Evolutionary conservation across 2,329 filamentous ascomycete genomes (phyloP).

Genomic region (Sporothrix curviconia): DNA sequence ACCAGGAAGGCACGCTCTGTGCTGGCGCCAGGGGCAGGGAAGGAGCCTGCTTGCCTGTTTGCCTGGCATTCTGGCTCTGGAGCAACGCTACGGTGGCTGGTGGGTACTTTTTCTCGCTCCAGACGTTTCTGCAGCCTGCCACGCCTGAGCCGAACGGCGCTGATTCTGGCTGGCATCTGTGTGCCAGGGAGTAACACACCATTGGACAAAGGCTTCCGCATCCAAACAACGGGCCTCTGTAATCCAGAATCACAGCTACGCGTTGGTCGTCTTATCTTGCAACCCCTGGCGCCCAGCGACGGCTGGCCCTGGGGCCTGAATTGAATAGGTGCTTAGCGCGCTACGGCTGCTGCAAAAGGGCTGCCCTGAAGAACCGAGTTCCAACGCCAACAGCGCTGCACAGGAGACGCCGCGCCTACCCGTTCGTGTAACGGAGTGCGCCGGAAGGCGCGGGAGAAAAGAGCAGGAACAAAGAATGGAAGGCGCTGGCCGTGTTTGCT

Average conservation of each 20-base stretch:
- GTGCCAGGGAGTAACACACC: too few species aligned
- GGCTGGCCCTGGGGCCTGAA: not conserved
- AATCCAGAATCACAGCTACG: not conserved
- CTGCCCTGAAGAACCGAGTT: not conserved
- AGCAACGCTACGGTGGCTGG: too few species aligned
- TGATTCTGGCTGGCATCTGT: too few species aligned
- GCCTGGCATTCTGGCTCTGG: too few species aligned
- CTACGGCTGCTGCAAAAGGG: not conserved
- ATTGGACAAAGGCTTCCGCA: not conserved
- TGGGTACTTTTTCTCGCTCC: too few species aligned
- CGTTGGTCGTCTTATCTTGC: conserved; percentile 4
- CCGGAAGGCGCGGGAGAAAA: too few species aligned
- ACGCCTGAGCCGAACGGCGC: too few species aligned
- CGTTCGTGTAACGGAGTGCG: too few species aligned
- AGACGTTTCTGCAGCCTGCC: too few species aligned
- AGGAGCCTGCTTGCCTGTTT: not conserved
- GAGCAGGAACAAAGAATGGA: not conserved
- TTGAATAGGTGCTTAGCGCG: conserved; percentile 4
- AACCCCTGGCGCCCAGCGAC: not conserved
- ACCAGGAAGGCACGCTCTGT: not conserved
- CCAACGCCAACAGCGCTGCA: not conserved
- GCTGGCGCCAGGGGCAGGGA: conserved; percentile 1
- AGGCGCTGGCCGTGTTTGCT: too few species aligned
- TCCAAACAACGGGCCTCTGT: not conserved
- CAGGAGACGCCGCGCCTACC: too few species aligned